Evolutionary conservation across 2,329 filamentous ascomycete genomes (phyloP).

Genomic region (Alternaria brassicicola): DNA sequence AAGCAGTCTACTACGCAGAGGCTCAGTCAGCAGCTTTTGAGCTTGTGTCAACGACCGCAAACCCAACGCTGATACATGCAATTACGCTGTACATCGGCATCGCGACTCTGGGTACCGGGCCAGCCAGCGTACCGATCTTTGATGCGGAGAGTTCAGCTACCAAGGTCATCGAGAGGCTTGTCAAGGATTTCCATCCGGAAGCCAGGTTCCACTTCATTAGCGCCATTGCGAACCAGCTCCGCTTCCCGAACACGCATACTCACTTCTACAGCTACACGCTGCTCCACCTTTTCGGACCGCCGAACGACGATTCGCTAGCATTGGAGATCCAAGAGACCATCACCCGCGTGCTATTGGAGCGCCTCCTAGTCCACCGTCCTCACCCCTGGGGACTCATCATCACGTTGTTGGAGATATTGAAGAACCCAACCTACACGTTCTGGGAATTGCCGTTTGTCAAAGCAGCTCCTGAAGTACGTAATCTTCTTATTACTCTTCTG

Average conservation of each 20-base stretch:
- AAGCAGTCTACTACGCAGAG: conserved; percentile 69
- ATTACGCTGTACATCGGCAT: conserved; percentile 83
- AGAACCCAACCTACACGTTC: conserved; percentile 89
- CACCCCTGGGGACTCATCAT: conserved; percentile 96
- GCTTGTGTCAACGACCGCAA: conserved; percentile 69
- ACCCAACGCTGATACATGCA: conserved; percentile 76
- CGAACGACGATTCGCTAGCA: conserved; percentile 64
- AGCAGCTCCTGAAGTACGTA: conserved; percentile 73
- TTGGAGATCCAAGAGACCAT: conserved; percentile 90
- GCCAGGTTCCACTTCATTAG: conserved; percentile 83
- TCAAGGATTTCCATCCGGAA: conserved; percentile 76
- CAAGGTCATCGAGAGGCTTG: conserved; percentile 74
- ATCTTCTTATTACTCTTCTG: conserved; percentile 5
- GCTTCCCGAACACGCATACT: conserved; percentile 87
- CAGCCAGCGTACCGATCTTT: conserved; percentile 68
- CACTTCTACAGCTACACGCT: conserved; percentile 90
- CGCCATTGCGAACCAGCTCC: conserved; percentile 88
- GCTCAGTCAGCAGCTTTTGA: conserved; percentile 68
- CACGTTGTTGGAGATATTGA: conserved; percentile 85
- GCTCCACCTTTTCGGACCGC: conserved; percentile 75
- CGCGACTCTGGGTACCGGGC: conserved; percentile 67
- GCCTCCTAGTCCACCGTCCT: conserved; percentile 84
- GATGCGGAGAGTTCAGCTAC: conserved; percentile 70
- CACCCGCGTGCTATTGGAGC: conserved; percentile 84
- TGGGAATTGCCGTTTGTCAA: conserved; percentile 94